Evolutionary conservation across 2,329 filamentous ascomycete species (phyloP).

Genomic region (Anthostomella pinea): DNA sequence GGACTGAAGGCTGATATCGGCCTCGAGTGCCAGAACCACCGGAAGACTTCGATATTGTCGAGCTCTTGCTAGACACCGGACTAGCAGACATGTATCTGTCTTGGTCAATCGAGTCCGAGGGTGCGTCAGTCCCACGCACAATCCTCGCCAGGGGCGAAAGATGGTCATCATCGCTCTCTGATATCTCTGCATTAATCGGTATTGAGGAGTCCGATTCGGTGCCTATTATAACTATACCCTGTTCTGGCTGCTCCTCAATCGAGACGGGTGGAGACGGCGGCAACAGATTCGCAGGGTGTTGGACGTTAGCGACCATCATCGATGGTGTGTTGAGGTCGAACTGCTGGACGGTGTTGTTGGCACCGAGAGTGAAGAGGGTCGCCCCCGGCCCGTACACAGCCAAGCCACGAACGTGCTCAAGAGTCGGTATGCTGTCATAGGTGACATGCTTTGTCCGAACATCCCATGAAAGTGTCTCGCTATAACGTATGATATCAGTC

Average conservation of each 20-base stretch:
- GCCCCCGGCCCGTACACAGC: constrained; percentile 87
- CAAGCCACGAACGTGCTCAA: constrained; percentile 76
- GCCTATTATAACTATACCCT: constrained; percentile 47
- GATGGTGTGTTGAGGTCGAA: constrained; percentile 86
- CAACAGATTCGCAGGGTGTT: constrained; percentile 75
- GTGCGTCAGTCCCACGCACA: constrained; percentile 63
- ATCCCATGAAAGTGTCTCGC: constrained; percentile 93
- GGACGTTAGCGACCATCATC: constrained; percentile 79
- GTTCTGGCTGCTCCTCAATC: constrained; percentile 65
- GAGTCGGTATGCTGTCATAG: constrained; percentile 81
- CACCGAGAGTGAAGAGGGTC: constrained; percentile 86
- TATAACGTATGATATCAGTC: constrained; percentile 39
- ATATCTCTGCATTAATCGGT: constrained; percentile 57
- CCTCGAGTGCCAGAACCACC: constrained; percentile 51
- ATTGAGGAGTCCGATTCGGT: constrained; percentile 56
- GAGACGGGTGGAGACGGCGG: constrained; percentile 82
- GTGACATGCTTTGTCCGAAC: constrained; percentile 97
- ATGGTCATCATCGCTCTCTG: constrained; percentile 74
- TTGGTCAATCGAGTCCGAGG: constrained; percentile 55
- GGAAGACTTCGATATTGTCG: constrained; percentile 55
- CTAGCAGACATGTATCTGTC: constrained; percentile 66
- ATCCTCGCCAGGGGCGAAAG: constrained; percentile 74
- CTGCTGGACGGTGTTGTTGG: constrained; percentile 87
- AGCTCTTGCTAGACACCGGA: constrained; percentile 63
- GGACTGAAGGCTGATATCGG: constrained; percentile 48